Conservation (phyloP, 352 stramenopile genomes). For the Phytophthora sp. region DNA sequence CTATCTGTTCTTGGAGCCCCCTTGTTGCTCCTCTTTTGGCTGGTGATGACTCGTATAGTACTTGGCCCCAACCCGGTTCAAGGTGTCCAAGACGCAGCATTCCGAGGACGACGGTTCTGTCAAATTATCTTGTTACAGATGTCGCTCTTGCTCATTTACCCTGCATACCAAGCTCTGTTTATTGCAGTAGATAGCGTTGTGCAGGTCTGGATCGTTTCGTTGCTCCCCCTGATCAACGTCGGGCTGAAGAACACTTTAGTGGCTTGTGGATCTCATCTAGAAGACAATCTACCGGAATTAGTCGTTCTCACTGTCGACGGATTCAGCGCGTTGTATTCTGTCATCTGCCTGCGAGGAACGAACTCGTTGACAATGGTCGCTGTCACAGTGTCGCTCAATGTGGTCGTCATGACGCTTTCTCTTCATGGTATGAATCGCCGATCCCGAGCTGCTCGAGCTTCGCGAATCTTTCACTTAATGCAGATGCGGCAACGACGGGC, state of each 20-base stretch:
- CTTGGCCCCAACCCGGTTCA: conserved; percentile 23
- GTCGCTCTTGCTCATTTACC: conserved; percentile 44
- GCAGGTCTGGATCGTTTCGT: conserved; percentile 28
- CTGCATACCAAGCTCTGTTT: conserved; percentile 41
- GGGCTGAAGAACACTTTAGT: conserved; percentile 45
- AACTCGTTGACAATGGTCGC: conserved; percentile 34
- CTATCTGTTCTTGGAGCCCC: conserved; percentile 29
- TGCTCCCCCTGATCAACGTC: conserved; percentile 45
- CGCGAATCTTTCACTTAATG: conserved; percentile 29
- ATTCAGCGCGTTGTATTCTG: conserved; percentile 48
- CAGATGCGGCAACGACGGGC: conserved; percentile 19
- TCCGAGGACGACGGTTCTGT: conserved; percentile 26
- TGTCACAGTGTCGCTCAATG: conserved; percentile 26
- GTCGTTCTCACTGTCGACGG: conserved; percentile 46
- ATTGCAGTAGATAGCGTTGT: conserved; percentile 10
- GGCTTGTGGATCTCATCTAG: conserved; percentile 31
- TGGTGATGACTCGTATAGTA: conserved; percentile 10
- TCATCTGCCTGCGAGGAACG: conserved; percentile 39
- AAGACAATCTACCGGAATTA: conserved; percentile 35
- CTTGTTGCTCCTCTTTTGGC: conserved; percentile 31
- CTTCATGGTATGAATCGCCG: conserved; percentile 33
- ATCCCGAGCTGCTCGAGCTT: conserved; percentile 24
- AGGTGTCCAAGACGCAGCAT: conserved; percentile 23
- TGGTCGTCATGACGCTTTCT: conserved; percentile 18
- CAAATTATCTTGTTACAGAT: conserved; percentile 28